Base-by-base conservation (phyloP, 805 yeast species). In the Saturnispora bothae region DNA sequence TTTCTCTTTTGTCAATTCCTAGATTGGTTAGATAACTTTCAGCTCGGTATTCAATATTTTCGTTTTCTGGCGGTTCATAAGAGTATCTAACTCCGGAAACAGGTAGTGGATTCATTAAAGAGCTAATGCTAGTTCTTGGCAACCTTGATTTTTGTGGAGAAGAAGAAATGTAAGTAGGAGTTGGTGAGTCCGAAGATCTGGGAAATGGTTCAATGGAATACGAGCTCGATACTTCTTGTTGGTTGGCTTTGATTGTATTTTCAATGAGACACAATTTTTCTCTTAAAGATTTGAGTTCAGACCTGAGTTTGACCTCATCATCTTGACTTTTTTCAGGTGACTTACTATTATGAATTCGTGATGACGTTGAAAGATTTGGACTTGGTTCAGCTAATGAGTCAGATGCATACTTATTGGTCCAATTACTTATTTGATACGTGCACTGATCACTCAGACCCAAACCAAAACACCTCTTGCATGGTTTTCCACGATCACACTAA, bases 401-500 rank as follows among this genome's bases (percentile, higher is more conserved):
- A 9, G 36, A 26, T 13, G 26, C 14, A 18, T 29, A 27, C 7
- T 48, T 34, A 31, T 47, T 45, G 8, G 48, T 50, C 59, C 59
- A 56, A 10, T 42, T 36, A 4, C 59, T 56, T 19, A 52, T 57
- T 26, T 57, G 53, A 31, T 58, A 59, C 6, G 45, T 41, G 31
- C 61, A 53, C 8, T 56, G 47, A 38, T 57, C 53, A 2, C 52
- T 46, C 2, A 58, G 49, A 28, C 53, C 51, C 39, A 58, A 57
- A 25, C 50, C 51, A 27, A 45, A 51, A 44, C 65, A 60, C 6
- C 57, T 58, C 15, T 50, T 48, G 41, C 65, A 60, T 1, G 64
- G 65, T 40, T 56, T 50, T 9, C 50, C 52, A 17, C 63, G 51
- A 36, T 60, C 65, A 41, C 65, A 60, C 54, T 33, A 10, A 51